These are phyloP conservation scores for Rossbeevera mucosa DNA, from an alignment of 768 basidiomycete genomes.

Conservation along the genomic window DNA sequence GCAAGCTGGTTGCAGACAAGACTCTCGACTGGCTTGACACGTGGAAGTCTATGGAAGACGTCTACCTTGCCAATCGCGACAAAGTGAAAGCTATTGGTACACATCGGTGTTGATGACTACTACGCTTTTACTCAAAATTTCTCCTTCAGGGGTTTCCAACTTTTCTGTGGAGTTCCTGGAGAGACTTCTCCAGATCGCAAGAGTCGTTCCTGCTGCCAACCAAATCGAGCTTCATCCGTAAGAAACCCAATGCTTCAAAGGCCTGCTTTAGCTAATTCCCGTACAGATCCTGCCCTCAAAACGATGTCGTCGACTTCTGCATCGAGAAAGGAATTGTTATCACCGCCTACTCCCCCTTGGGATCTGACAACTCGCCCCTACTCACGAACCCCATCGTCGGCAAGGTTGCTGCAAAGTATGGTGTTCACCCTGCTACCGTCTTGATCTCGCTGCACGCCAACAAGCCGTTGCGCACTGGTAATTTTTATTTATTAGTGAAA, in stretches of 20 bases:
- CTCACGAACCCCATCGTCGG: constrained; percentile 54
- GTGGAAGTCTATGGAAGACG: constrained; percentile 72
- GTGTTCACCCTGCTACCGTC: constrained; percentile 55
- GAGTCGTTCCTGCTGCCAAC: constrained; percentile 67
- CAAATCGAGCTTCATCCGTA: constrained; percentile 77
- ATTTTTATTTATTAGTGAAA: background rate
- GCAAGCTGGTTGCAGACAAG: constrained; percentile 44
- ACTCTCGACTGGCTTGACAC: constrained; percentile 65
- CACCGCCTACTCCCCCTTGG: constrained; percentile 81
- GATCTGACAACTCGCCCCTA: constrained; percentile 70
- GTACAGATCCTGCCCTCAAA: background rate
- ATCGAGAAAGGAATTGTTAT: constrained; percentile 58
- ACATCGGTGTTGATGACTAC: background rate
- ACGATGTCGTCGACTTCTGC: constrained; percentile 52
- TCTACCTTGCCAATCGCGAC: constrained; percentile 58
- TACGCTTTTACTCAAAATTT: background rate
- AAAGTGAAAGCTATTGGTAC: constrained; percentile 75
- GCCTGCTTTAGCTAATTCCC: background rate
- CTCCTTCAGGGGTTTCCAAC: constrained; percentile 56
- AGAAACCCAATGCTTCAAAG: constrained; percentile 16
- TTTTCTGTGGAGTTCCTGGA: constrained; percentile 62
- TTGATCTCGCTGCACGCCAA: constrained; percentile 74
- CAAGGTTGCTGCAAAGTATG: constrained; percentile 59
- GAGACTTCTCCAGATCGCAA: constrained; percentile 50
- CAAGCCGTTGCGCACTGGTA: constrained; percentile 51